Conservation (phyloP, 2,329 filamentous ascomycete species). For the Colletotrichum salicis region DNA sequence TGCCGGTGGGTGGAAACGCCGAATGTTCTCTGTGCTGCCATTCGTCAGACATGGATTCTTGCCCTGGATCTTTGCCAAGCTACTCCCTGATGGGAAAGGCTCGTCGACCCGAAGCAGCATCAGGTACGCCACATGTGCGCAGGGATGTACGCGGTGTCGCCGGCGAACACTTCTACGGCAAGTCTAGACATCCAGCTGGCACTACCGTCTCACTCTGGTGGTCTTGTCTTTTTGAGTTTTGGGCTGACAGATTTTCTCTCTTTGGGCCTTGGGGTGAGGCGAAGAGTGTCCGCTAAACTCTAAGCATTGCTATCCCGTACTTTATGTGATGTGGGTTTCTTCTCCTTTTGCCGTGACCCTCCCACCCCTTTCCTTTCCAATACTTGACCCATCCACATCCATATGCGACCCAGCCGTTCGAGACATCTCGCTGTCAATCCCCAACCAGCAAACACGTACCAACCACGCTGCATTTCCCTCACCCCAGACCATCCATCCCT, state of each 20-base stretch:
- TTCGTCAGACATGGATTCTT: slow-evolving; percentile 14
- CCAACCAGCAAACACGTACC: background rate
- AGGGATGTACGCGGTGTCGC: slow-evolving; percentile 26
- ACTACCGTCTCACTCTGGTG: background rate
- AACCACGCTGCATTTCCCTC: background rate
- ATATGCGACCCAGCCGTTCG: background rate
- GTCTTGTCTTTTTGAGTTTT: background rate
- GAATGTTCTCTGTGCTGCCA: slow-evolving; percentile 18
- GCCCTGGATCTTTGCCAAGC: background rate
- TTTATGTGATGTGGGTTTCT: background rate
- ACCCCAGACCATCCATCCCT: slow-evolving; percentile 28
- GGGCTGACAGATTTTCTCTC: background rate
- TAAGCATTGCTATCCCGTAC: background rate
- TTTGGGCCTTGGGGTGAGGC: background rate
- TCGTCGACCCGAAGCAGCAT: background rate
- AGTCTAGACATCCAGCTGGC: slow-evolving; percentile 7
- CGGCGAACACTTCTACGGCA: slow-evolving; percentile 1
- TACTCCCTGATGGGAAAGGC: slow-evolving; percentile 5
- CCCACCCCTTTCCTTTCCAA: background rate
- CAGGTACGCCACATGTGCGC: slow-evolving; percentile 29
- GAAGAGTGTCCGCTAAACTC: background rate
- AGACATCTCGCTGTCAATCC: background rate
- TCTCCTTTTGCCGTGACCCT: background rate
- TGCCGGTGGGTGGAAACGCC: slow-evolving; percentile 23
- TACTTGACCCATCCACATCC: background rate